Evolutionary conservation across 116 monocot species (phyloP), one percentile per base, ranked within the genome.

Genomic region (Posidonia oceanica): DNA sequence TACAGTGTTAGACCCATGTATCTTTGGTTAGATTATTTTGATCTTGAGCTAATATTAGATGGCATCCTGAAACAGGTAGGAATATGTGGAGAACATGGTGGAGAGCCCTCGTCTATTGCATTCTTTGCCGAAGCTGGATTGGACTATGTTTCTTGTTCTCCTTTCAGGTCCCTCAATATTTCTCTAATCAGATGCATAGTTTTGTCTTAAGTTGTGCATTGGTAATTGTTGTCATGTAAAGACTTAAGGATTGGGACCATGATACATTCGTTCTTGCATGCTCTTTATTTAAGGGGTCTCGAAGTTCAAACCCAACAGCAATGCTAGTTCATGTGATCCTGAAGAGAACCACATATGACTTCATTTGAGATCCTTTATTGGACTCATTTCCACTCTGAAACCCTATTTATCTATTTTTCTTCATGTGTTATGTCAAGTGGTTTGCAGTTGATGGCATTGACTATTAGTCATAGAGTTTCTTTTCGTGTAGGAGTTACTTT

Each of bases 141-240:
- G 74, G 89, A 97, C 75, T 97, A 97, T 61, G 97, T 97, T 61
- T 97, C 97, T 53, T 92, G 97, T 67, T 97, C 97, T 11, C 87
- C 97, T 40, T 97, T 97, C 83, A 97, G 92, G 92, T 97, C 15
- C 20, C 23, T 7, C 17, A 39, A 18, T 58, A 29, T 51, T 37
- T 61, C 14, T 3, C 18, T 39, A 39, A 48, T 58, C 15, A 0
- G 16, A 38, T 74, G 12, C 61, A 36, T 61, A 36, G 23, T 14
- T 61, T 29, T 22, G 23, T 29, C 7, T 39, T 36, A 16, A 65
- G 40, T 15, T n/a, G 13, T 36, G 7, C 14, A 65, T 17, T n/a
- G 4, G 36, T 40, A 41, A 65, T 42, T n/a, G 36, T 5, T 21
- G 40, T 14, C 3, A 4, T 40, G 18, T 4, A 40, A 40, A 4